Conservation (phyloP, 495 filamentous ascomycete species). For the Neurospora sp. region DNA sequence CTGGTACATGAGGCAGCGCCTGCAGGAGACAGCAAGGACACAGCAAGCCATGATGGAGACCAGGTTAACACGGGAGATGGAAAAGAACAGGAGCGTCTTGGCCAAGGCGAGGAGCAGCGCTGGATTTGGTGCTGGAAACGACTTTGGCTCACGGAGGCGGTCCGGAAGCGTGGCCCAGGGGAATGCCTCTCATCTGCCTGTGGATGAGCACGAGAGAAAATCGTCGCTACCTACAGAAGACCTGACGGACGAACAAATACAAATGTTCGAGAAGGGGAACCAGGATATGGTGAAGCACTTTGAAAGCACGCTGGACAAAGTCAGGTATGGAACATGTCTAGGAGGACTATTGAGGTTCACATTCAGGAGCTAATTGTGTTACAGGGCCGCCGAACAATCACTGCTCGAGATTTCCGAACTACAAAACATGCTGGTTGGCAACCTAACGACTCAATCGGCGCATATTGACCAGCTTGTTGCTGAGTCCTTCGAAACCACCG, state of each 20-base stretch:
- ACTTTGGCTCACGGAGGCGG: not conserved
- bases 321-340: slow-evolving; percentile 49
- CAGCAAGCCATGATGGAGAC: slow-evolving; percentile 90
- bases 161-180: slow-evolving; percentile 1
- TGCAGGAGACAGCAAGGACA: slow-evolving; percentile 65
- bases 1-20: slow-evolving; percentile 62
- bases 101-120: slow-evolving; percentile 47
- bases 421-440: slow-evolving; percentile 75
- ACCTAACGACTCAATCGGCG: slow-evolving; percentile 74
- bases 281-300: slow-evolving; percentile 85
- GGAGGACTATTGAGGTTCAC: not conserved
- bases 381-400: slow-evolving; percentile 79
- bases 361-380: not conserved
- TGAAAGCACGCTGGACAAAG: slow-evolving; percentile 83
- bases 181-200: slow-evolving; percentile 14
- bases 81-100: slow-evolving; percentile 79
- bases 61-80: slow-evolving; percentile 68
- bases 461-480: slow-evolving; percentile 81
- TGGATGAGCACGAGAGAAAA: slow-evolving; percentile 29
- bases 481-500: slow-evolving; percentile 68
- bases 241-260: slow-evolving; percentile 71
- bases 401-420: slow-evolving; percentile 88
- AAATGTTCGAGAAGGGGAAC: slow-evolving; percentile 91
- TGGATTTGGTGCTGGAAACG: not conserved
- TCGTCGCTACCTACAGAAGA: slow-evolving; percentile 39